phyloP scores from a whole-genome alignment of 345 rosid genomes.

The Firmiana major region DNA sequence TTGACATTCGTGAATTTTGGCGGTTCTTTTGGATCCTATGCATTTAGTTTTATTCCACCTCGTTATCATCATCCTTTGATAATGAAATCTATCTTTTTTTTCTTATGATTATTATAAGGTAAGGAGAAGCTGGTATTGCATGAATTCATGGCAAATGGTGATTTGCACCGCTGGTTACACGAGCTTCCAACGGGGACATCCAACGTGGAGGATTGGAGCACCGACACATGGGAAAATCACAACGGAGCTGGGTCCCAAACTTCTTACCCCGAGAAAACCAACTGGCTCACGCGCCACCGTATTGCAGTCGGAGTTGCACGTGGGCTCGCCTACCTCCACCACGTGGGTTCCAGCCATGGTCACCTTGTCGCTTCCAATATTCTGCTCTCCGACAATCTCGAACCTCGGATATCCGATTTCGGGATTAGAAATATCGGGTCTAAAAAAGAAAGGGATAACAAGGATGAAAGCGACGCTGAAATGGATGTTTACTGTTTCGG shows the following conservation, averaged over 20 bases:
- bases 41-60: neutral
- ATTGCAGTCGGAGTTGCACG: constrained; percentile 86
- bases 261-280: constrained; percentile 49
- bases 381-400: constrained; percentile 61
- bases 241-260: constrained; percentile 19
- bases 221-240: constrained; percentile 85
- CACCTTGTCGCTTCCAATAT: constrained; percentile 75
- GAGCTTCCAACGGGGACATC: constrained; percentile 81
- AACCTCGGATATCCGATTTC: constrained; percentile 74
- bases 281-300: constrained; percentile 80
- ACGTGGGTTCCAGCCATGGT: constrained; percentile 75
- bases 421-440: constrained; percentile 42
- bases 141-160: constrained; percentile 91
- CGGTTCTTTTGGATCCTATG: neutral
- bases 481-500: constrained; percentile 73
- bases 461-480: constrained; percentile 22
- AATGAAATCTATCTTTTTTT: neutral
- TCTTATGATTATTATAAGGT: constrained; percentile 31
- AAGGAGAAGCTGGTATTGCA: constrained; percentile 74
- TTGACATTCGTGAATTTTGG: constrained; percentile 22
- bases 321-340: constrained; percentile 87
- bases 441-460: neutral
- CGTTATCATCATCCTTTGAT: no score
- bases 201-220: constrained; percentile 92
- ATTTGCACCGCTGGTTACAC: constrained; percentile 86